These are phyloP conservation scores for Dendrobium huoshanense DNA, from an alignment of 106 monocot species.

Conservation along the genomic window DNA sequence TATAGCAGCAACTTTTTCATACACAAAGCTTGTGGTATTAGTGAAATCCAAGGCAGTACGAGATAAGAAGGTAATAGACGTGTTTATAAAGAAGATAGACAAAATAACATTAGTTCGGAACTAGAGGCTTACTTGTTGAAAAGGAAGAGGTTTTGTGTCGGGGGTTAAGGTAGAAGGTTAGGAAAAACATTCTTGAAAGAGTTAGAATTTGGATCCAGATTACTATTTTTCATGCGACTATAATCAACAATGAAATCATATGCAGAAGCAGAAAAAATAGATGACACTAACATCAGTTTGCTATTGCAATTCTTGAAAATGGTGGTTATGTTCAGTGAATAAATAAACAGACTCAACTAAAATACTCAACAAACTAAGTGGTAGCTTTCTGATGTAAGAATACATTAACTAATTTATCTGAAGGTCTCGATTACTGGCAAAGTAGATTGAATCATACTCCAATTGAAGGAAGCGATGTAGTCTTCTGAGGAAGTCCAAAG, in stretches of 20 bases:
- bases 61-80: background rate
- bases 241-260: background rate
- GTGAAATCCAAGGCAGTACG: background rate
- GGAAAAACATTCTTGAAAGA: background rate
- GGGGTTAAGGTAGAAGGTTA: background rate
- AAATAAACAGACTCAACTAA: background rate
- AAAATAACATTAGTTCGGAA: background rate
- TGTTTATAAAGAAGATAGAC: background rate
- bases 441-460: conserved; percentile 51
- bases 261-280: background rate
- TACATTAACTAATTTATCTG: background rate
- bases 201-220: background rate
- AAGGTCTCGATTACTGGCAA: background rate
- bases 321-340: background rate
- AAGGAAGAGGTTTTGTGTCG: background rate
- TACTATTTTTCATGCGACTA: background rate
- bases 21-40: background rate
- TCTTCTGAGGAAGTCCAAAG: conserved; percentile 43
- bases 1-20: background rate
- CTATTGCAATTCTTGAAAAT: background rate
- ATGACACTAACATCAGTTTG: background rate
- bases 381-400: background rate
- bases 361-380: background rate
- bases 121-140: background rate
- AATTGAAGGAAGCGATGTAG: conserved; percentile 70